phyloP scores from a whole-genome alignment of 768 basidiomycete species.

The Leccinum broughii region DNA sequence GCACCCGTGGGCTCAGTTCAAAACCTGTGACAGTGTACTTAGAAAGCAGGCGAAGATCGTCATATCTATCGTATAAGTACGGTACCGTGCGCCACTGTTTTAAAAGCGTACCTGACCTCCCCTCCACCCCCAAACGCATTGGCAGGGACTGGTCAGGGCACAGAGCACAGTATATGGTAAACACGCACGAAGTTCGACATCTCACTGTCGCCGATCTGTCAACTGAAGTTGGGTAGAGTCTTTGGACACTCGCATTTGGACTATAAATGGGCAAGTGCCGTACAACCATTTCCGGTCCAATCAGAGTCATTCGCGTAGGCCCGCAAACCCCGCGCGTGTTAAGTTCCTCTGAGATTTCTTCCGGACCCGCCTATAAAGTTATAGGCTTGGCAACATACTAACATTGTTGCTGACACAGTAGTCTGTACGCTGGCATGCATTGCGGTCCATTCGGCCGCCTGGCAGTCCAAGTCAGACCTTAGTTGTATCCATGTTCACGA shows the following conservation, averaged over 20 bases:
- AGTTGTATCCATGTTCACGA: neutral
- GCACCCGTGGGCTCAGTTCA: neutral
- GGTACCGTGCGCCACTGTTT: neutral
- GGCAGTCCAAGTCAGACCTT: neutral
- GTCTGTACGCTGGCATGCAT: neutral
- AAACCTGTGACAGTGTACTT: neutral
- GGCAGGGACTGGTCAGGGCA: neutral
- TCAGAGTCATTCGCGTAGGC: no score
- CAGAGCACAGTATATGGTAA: neutral
- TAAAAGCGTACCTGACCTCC: neutral
- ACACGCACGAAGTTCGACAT: neutral
- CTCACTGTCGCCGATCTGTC: neutral
- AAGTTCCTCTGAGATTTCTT: neutral
- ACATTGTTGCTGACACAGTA: neutral
- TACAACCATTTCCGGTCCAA: no score
- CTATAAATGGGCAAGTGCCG: no score
- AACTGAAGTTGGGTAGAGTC: no score
- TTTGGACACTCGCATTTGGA: no score
- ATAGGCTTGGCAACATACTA: neutral
- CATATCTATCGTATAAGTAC: neutral
- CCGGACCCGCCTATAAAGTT: neutral
- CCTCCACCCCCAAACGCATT: neutral
- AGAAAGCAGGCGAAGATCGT: neutral
- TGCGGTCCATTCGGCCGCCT: neutral
- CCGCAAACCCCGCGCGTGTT: neutral